Base-by-base conservation (phyloP, 257 asterid species). In the Petrea volubilis region DNA sequence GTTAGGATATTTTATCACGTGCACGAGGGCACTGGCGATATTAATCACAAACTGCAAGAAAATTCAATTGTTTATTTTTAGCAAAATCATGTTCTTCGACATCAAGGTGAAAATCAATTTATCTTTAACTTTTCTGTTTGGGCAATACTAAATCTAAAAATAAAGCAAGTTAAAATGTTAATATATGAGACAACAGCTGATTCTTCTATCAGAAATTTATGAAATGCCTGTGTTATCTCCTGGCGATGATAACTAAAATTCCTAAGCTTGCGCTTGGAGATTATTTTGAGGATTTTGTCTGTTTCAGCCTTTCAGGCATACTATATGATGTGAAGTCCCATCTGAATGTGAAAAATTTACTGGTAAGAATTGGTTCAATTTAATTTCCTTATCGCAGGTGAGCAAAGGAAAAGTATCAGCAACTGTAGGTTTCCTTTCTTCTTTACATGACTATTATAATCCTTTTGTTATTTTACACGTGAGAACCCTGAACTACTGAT, bases 341-440 rank as follows among this genome's bases (percentile, higher is more conserved):
- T 71, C 55, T 40, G 13, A 43, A 9, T 60, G 34, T 33, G 59
- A 12, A 14, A 70, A 27, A 7, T 40, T 9, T 11, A 10, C 59
- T 59, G 31, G 9, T 15, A 25, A 20, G 31, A 12, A 23, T 14
- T 13, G 23, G 7, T 38, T 38, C 1, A 38, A 38, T 5, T 38
- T 12, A 38, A 36, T 50, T 57, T 23, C 73, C 60, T 8, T 23
- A 46, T 51, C 81, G 75, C 96, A 94, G 99, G 93, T 91, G 79
- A 86, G 74, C 84, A 81, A 73, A 36, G 97, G 99, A 80, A 85
- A 86, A 85, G 89, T 94, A 60, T 87, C 99, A 56, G 88, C 97
- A 73, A 82, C 78, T 38, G 99, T 94, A 85, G 6, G 85, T 47
- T n/a, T 57, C 59, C 68, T 13, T 52, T 21, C 44, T 9, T 46